Evolutionary conservation across 495 filamentous ascomycete species (phyloP).

Genomic region (Penicillium subrubescens): DNA sequence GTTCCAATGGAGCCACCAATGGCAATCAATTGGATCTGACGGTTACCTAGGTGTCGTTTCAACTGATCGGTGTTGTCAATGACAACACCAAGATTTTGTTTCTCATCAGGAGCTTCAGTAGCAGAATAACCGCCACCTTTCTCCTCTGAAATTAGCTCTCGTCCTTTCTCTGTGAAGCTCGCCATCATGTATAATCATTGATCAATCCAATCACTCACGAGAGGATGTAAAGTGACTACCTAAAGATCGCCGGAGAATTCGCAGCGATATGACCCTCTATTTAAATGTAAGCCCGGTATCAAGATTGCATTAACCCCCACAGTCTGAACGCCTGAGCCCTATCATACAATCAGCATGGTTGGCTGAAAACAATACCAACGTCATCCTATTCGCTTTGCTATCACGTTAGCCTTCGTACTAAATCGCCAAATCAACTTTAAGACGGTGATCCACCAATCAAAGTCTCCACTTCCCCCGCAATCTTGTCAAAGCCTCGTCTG

Average conservation of each 20-base stretch:
- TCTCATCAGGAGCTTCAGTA: not conserved
- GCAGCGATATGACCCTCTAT: not conserved
- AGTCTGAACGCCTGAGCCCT: not conserved
- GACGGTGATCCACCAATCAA: not conserved
- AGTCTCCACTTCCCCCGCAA: conserved; percentile 1
- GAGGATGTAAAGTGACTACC: not conserved
- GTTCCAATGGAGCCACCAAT: conserved; percentile 39
- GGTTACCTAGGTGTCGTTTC: conserved; percentile 13
- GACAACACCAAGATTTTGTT: not conserved
- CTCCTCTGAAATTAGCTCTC: conserved; percentile 2
- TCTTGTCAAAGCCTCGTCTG: not conserved
- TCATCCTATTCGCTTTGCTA: not conserved
- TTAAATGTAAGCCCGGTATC: conserved; percentile 1
- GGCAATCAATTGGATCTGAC: conserved; percentile 32
- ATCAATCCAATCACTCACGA: not conserved
- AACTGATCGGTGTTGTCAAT: conserved; percentile 17
- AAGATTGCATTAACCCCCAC: not conserved
- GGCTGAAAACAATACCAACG: not conserved
- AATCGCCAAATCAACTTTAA: not conserved
- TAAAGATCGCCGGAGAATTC: not conserved
- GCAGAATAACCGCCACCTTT: conserved; percentile 2
- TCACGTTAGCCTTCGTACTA: not conserved
- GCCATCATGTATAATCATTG: not conserved
- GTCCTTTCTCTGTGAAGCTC: not conserved
- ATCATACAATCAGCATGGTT: not conserved